Conservation (phyloP, 352 stramenopile genomes). For the Chrysophaeum taylorii region DNA sequence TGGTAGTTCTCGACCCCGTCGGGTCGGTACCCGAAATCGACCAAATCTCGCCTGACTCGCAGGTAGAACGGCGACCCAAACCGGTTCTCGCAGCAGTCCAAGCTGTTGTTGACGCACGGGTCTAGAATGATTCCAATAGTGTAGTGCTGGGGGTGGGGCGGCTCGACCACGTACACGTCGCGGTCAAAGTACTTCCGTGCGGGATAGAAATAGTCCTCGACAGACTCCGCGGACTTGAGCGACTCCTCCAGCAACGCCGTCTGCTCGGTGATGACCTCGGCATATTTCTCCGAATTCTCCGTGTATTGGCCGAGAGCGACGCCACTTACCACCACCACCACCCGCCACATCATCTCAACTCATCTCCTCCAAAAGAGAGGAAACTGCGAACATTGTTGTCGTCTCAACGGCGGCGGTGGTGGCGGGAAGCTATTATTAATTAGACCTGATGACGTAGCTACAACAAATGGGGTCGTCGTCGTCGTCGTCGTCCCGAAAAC, state of each 20-base stretch:
- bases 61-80: constrained; percentile 29
- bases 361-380: too few relatives aligned
- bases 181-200: background rate
- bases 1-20: constrained; percentile 12
- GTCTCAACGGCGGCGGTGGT: too few relatives aligned
- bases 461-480: too few relatives aligned
- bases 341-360: background rate
- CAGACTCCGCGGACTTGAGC: background rate
- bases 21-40: constrained; percentile 14
- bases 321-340: background rate
- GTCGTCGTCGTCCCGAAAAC: too few relatives aligned
- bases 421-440: too few relatives aligned
- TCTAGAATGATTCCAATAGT: constrained; percentile 32
- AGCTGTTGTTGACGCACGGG: constrained; percentile 24
- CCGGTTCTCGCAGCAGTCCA: constrained; percentile 30
- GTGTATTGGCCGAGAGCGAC: background rate
- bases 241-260: background rate
- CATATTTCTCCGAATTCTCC: background rate
- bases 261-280: background rate
- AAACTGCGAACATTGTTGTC: too few relatives aligned
- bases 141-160: constrained; percentile 26
- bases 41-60: constrained; percentile 12
- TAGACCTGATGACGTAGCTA: too few relatives aligned
- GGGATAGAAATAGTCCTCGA: background rate
- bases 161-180: background rate